Percentiles rank a stretch among this genome's conserved stretches.
These are phyloP conservation scores for Leucaena leucocephala DNA, from an alignment of 306 rosid genomes.

Conservation along the genomic window DNA sequence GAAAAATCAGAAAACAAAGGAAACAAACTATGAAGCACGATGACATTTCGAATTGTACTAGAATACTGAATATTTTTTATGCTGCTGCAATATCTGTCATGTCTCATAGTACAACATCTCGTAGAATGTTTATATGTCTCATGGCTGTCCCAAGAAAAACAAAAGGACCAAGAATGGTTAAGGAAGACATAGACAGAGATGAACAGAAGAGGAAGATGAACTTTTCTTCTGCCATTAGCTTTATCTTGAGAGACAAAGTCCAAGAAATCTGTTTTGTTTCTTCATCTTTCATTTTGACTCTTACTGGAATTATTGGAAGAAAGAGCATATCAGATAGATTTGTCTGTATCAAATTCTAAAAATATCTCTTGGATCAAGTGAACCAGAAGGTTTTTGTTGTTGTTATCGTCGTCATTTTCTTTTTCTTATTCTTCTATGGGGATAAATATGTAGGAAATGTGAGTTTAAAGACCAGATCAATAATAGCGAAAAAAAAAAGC, in stretches of 20 bases:
- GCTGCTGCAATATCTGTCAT: not conserved
- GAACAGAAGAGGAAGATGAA: not conserved
- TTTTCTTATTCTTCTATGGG: not conserved
- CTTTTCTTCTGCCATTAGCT: slow-evolving; percentile 10
- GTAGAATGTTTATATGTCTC: not conserved
- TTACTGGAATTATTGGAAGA: slow-evolving; percentile 11
- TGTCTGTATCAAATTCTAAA: slow-evolving; percentile 24
- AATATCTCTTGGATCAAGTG: slow-evolving; percentile 28
- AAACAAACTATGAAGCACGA: not conserved
- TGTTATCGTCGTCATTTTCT: slow-evolving; percentile 9
- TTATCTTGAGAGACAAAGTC: not conserved
- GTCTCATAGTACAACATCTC: not conserved
- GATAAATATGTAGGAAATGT: not conserved
- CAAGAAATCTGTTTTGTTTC: not conserved
- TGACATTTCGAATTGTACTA: not conserved
- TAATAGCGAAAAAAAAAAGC: not conserved
- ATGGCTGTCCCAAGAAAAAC: not conserved
- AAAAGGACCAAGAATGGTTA: not conserved
- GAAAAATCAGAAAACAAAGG: not conserved
- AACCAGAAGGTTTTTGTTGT: slow-evolving; percentile 3
- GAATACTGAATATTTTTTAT: not conserved
- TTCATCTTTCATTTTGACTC: slow-evolving; percentile 10
- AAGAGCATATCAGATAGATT: not conserved
- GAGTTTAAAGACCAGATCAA: not conserved
- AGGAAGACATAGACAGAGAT: not conserved